Evolutionary conservation across 345 rosid genomes (phyloP).

Genomic region (Citrus hindsii): DNA sequence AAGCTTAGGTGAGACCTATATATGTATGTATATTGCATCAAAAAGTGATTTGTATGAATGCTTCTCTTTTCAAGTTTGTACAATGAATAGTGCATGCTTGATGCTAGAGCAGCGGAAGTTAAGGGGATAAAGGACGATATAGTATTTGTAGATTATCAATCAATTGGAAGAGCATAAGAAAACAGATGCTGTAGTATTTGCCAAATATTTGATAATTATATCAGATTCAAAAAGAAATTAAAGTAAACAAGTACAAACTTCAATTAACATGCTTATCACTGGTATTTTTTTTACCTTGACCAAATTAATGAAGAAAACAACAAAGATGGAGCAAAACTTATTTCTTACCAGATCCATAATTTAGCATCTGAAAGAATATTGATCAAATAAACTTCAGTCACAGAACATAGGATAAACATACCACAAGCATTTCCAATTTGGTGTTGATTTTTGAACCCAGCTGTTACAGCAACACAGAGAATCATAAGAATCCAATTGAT

Average conservation of each 20-base stretch:
- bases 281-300: neutral
- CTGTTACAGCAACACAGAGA: conserved; percentile 23
- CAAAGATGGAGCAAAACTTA: neutral
- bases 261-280: neutral
- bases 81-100: too few relatives aligned
- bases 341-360: neutral
- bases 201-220: neutral
- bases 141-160: too few relatives aligned
- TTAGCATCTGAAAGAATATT: neutral
- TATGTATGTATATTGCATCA: too few relatives aligned
- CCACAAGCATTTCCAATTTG: conserved; percentile 32
- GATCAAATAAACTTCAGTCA: neutral
- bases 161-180: too few relatives aligned
- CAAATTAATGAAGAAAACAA: neutral
- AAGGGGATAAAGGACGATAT: too few relatives aligned
- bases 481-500: conserved; percentile 34
- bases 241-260: neutral
- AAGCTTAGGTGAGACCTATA: too few relatives aligned
- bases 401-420: neutral
- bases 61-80: too few relatives aligned
- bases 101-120: too few relatives aligned
- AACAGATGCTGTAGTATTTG: neutral
- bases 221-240: neutral
- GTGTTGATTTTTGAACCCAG: conserved; percentile 25
- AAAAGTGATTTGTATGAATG: too few relatives aligned